Conservation (phyloP, 2,329 filamentous ascomycete genomes). For the Trichoderma hamatum region DNA sequence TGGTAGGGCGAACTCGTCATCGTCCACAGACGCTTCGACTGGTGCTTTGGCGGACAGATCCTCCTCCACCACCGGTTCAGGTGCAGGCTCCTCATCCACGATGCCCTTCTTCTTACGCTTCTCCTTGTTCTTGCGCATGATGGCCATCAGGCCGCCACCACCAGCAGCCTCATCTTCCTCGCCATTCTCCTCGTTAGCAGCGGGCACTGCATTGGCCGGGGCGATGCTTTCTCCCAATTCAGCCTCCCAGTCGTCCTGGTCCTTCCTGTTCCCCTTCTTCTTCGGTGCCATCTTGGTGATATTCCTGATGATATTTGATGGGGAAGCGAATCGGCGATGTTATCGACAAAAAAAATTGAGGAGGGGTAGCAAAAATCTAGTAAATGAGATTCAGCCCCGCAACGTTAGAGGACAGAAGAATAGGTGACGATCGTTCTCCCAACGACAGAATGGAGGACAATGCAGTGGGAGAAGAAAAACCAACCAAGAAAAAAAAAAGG, state of each 20-base stretch:
- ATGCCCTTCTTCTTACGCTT: constrained; percentile 90
- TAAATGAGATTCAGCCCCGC: constrained; percentile 13
- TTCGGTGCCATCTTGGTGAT: constrained; percentile 78
- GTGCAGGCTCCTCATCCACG: constrained; percentile 67
- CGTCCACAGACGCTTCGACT: constrained; percentile 78
- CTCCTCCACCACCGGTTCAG: constrained; percentile 42
- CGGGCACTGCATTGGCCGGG: constrained; percentile 57
- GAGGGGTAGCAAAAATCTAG: constrained; percentile 3
- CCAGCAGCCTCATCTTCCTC: constrained; percentile 56
- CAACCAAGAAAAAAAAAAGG: constrained; percentile 1
- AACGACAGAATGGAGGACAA: constrained; percentile 9
- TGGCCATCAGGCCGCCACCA: constrained; percentile 74
- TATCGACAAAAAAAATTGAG: neutral
- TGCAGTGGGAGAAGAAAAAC: neutral
- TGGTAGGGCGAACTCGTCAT: constrained; percentile 83
- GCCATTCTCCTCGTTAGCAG: constrained; percentile 52
- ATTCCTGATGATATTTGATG: neutral
- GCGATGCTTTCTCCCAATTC: constrained; percentile 80
- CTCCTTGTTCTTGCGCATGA: constrained; percentile 78
- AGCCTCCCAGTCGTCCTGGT: constrained; percentile 90
- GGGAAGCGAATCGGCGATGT: neutral
- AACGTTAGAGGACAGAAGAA: neutral
- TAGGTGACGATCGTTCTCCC: constrained; percentile 4
- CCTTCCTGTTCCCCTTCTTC: constrained; percentile 85
- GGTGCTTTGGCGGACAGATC: constrained; percentile 67